Conservation (phyloP, 495 filamentous ascomycete species). For the Penicillium cataractarum region DNA sequence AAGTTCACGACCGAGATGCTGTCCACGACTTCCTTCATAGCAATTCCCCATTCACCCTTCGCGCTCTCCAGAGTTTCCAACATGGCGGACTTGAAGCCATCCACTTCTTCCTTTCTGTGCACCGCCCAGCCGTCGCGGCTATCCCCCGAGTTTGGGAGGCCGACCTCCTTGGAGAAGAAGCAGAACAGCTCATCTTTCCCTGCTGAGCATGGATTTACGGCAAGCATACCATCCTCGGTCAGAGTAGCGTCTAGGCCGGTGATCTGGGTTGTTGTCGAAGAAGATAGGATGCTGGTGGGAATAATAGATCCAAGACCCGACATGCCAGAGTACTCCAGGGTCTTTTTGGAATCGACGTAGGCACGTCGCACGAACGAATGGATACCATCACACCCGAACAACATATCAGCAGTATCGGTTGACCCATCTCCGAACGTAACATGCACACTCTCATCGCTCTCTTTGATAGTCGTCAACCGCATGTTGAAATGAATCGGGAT, state of each 20-base stretch:
- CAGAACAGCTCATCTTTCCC: constrained; percentile 33
- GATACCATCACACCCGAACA: constrained; percentile 63
- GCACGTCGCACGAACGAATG: constrained; percentile 42
- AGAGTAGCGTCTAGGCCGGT: constrained; percentile 46
- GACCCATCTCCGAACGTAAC: constrained; percentile 37
- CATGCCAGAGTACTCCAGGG: constrained; percentile 38
- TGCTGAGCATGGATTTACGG: constrained; percentile 41
- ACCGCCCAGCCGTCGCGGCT: constrained; percentile 46
- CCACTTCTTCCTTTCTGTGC: constrained; percentile 41
- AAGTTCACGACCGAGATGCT: constrained; percentile 46
- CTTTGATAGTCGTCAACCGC: constrained; percentile 21
- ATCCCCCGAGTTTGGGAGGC: constrained; percentile 33
- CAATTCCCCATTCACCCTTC: constrained; percentile 45
- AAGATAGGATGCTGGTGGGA: constrained; percentile 21
- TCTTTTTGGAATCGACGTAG: constrained; percentile 33
- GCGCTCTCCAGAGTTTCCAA: constrained; percentile 36
- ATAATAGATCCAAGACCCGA: constrained; percentile 49
- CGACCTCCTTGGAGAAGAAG: constrained; percentile 32
- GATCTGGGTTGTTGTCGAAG: constrained; percentile 8
- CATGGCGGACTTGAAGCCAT: constrained; percentile 37
- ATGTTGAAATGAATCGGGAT: constrained; percentile 33
- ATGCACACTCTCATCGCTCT: constrained; percentile 19
- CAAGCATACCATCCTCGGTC: constrained; percentile 53
- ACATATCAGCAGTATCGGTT: constrained; percentile 45
- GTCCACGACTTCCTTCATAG: constrained; percentile 44